A percentile compares a stretch with the other conserved stretches of the same genome.
These are phyloP conservation scores for Lactifluus rugatus DNA, from an alignment of 768 basidiomycete genomes.

Conservation along the genomic window DNA sequence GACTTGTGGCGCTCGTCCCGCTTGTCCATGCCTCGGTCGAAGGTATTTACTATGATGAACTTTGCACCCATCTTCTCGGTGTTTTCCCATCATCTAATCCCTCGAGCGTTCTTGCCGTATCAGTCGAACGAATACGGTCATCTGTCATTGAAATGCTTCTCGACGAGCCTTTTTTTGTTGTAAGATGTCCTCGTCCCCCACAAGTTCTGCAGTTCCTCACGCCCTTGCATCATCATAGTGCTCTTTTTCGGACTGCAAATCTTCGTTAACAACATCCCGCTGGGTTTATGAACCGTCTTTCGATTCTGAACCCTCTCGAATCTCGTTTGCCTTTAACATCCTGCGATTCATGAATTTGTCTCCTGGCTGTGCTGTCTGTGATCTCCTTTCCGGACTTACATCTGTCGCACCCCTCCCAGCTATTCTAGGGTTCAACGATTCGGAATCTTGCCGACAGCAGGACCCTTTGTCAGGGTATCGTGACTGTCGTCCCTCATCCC, in stretches of 20 bases:
- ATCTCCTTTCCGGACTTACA: constrained; percentile 6
- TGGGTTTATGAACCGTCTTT: constrained; percentile 15
- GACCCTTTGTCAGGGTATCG: not conserved
- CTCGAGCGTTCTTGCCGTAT: constrained; percentile 8
- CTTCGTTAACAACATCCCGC: not conserved
- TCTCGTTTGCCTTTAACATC: constrained; percentile 15
- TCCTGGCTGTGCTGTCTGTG: constrained; percentile 7
- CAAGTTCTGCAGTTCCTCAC: not conserved
- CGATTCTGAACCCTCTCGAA: constrained; percentile 15
- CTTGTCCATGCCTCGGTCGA: constrained; percentile 7
- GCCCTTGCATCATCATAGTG: not conserved
- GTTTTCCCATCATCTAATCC: constrained; percentile 4
- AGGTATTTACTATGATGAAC: constrained; percentile 4
- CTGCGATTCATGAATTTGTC: constrained; percentile 5
- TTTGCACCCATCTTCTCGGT: constrained; percentile 10
- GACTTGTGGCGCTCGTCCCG: constrained; percentile 13
- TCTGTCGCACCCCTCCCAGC: not conserved
- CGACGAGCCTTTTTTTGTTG: constrained; percentile 14
- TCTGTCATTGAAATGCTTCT: constrained; percentile 9
- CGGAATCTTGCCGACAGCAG: not conserved
- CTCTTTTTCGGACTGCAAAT: not conserved
- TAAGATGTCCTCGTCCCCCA: constrained; percentile 1
- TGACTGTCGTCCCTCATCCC: not conserved
- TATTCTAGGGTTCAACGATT: not conserved
- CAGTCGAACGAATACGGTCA: constrained; percentile 11